Evolutionary conservation across 148 eudicot species (phyloP).

Genomic region (Vaccinium macrocarpon): DNA sequence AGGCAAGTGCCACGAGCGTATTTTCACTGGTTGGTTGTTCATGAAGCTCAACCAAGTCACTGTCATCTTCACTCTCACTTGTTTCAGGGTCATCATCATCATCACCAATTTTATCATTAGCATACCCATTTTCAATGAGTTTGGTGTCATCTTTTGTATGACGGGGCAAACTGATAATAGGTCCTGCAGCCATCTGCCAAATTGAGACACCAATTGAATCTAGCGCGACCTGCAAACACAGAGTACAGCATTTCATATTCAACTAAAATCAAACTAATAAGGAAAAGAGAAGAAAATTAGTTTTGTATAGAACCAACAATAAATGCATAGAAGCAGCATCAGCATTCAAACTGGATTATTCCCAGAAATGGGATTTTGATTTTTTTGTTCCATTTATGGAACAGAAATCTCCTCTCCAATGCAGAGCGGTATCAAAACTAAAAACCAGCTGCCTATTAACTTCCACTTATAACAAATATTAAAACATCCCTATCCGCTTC

Average conservation of each 20-base stretch:
- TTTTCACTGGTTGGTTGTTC: constrained; percentile 29
- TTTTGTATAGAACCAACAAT: background rate
- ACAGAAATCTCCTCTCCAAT: background rate
- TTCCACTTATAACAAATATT: background rate
- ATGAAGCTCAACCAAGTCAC: constrained; percentile 37
- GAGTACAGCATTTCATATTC: background rate
- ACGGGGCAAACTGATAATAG: constrained; percentile 14
- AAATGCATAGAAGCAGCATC: background rate
- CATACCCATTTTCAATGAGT: constrained; percentile 48
- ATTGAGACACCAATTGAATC: constrained; percentile 74
- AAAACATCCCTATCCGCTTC: background rate
- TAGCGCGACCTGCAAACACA: constrained; percentile 57
- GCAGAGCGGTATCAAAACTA: background rate
- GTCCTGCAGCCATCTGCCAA: constrained; percentile 85
- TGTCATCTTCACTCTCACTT: constrained; percentile 58
- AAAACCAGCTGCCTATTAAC: background rate
- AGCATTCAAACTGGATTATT: background rate
- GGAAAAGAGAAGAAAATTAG: background rate
- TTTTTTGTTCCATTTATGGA: background rate
- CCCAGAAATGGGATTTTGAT: background rate
- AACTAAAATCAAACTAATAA: background rate
- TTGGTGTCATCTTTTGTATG: constrained; percentile 21
- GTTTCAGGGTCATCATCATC: constrained; percentile 35
- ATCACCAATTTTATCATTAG: constrained; percentile 32
- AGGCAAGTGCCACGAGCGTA: constrained; percentile 67